Evolutionary conservation across 345 rosid genomes (phyloP), one percentile per base, ranked within the genome.

Genomic region (Cardiospermum halicacabum): DNA sequence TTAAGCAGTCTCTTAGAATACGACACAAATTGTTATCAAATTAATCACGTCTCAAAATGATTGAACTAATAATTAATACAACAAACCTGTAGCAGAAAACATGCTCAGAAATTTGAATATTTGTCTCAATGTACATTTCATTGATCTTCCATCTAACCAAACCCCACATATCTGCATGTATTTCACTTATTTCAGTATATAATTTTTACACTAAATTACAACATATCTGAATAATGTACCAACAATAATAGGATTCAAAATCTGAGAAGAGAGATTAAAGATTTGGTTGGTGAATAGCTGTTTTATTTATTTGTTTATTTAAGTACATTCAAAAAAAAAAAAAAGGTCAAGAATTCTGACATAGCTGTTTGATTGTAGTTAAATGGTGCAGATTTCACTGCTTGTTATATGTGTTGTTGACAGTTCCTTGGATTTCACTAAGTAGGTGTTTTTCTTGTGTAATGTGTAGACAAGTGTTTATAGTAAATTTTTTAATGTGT

Each of bases 1-100:
- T 26, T 2, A n/a, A 24, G 50, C 51, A 34, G 39, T 21, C 16
- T 42, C 53, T 24, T 60, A 15, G 32, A 42, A 60, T 4, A 37
- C 18, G 40, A 11, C 31, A 7, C 18, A 16, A 40, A 42, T 26
- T 15, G 9, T 3, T 13, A 19, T 34, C 22, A 43, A 55, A 27
- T 34, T 25, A 1, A 36, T 50, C 24, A 60, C 13, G 21, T 22
- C 31, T 12, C 31, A 34, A 58, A 64, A 71, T 64, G 60, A 58
- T 71, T 34, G 61, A 43, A 53, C 47, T n/a, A n/a, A n/a, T n/a
- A n/a, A 53, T 59, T 49, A 60, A 69, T 59, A 22, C 25, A 40
- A 40, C 28, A 15, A 25, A 37, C 13, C 27, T 5, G 3, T 8
- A 58, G 21, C 32, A 1, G 32, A 7, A 22, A 53, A 53, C 45